Base-by-base conservation (phyloP, 306 rosid genomes). In the Neltuma alba region DNA sequence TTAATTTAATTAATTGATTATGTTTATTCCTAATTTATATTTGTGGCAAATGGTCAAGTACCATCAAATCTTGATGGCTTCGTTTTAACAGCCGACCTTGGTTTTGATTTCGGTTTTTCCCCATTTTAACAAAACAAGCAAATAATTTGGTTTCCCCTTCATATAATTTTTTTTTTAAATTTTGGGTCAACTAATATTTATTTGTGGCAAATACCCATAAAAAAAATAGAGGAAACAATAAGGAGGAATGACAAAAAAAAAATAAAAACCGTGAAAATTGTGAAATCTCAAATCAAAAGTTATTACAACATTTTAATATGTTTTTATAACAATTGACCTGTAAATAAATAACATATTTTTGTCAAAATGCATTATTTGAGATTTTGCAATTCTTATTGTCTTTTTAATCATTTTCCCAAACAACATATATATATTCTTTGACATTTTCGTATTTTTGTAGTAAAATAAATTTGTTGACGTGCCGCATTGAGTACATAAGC, bases 31-130 rank as follows among this genome's bases (percentile, higher is more conserved):
- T 36, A 37, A 65, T 64, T 18, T 64, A 18, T 18, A 66, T 38
- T 40, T 23, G 23, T 2, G 16, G 52, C 84, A 64, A 65, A 74
- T 79, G 80, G 78, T 79, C 18, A 54, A 76, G 85, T 76, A n/a
- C 85, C 73, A 60, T 80, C 68, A 77, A 79, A 66, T 20, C 45
- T 41, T 34, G 69, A 50, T 9, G 27, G 57, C 52, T 31, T 65
- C 54, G 27, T 78, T 45, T 33, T 27, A 68, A 63, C 82, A 70
- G 72, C 79, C 40, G 28, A 15, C 79, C 27, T 21, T 34, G 54
- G 36, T 41, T 68, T 67, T 60, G 2, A 3, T 38, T 65, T n/a
- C 5, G 7, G 7, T 36, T 68, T 68, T 41, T 10, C 27, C 6
- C 16, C 42, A 34, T 23, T 9, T 27, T 27, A 27, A 27, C 34